Percentiles rank a stretch among this genome's conserved stretches.
phyloP scores from a whole-genome alignment of 148 eudicot species.

The Beta vulgaris region DNA sequence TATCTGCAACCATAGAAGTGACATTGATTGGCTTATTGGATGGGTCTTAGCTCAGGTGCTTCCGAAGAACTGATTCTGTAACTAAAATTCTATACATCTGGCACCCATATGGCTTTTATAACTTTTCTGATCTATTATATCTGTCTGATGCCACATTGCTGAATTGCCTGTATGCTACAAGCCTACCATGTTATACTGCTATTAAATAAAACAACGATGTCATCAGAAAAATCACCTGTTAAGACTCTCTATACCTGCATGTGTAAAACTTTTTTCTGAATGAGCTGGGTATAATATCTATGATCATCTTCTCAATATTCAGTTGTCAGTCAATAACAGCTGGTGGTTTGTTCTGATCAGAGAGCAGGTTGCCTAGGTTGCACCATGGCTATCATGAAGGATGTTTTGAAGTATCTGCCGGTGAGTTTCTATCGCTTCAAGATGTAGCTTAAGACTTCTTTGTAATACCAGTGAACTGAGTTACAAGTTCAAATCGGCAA shows the following conservation, averaged over 20 bases:
- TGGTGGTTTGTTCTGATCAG: constrained; percentile 31
- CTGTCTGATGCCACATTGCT: background rate
- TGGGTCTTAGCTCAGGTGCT: constrained; percentile 78
- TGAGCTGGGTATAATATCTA: too few relatives aligned
- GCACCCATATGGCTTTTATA: background rate
- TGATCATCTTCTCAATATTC: background rate
- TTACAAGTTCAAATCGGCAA: background rate
- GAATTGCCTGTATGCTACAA: background rate
- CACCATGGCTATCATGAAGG: constrained; percentile 80
- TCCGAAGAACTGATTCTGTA: background rate
- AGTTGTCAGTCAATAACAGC: background rate
- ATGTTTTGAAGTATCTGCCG: constrained; percentile 67
- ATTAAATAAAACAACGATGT: background rate
- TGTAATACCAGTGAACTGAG: background rate
- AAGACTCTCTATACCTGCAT: background rate
- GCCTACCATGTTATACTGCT: background rate
- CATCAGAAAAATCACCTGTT: background rate
- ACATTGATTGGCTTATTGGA: constrained; percentile 81
- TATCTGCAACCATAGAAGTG: constrained; percentile 63
- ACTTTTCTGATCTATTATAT: background rate
- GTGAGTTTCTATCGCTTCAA: constrained; percentile 39
- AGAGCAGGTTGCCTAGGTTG: constrained; percentile 87
- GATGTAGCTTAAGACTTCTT: background rate
- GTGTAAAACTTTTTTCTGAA: background rate
- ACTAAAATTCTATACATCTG: background rate